Base-by-base conservation (phyloP, 73 alveolate genomes). In the Blepharisma japonicum region DNA sequence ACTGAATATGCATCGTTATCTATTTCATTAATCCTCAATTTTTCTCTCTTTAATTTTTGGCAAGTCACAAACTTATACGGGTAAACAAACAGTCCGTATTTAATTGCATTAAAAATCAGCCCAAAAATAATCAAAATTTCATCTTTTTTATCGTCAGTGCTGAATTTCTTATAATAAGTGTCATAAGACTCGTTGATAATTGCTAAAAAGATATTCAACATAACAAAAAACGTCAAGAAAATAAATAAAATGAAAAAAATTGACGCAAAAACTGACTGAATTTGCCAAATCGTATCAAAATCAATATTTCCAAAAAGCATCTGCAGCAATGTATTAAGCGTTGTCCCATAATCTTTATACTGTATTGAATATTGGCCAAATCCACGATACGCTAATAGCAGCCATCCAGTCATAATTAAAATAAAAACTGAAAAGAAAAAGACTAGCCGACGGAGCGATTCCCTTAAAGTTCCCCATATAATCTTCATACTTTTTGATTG, bases 141-240 rank as follows among this genome's bases (percentile, higher is more conserved):
- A 25, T 61, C 74, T 2, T n/a, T 61, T 14, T 61, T 39, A 20
- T 53, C 23, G 5, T 39, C 23, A 9, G 74, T 61, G 2, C 23
- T 61, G 14, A 61, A 14, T 61, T 61, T 25, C 11, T 25, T 61
- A 25, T 61, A 61, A 20, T 14, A 8, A 14, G 74, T 61, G 11
- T 61, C 74, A 61, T 61, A 61, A 18, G 74, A 61, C 5, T 61
- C 74, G 47, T 61, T 61, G 23, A 61, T 61, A 20, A 61, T 61
- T 18, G 74, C 74, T 25, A 61, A 61, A 61, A 61, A 61, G 18
- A 61, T 39, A 61, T 61, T 61, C 47, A 61, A 39, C 74, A 61
- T 61, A 1, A 61, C 74, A 25, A 61, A 61, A 39, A 14, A 61
- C 2, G 14, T 61, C 47, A 61, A 25, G 46, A 61, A 61, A 25